A percentile compares a stretch with the other conserved stretches of the same genome.
Evolutionary conservation across 2,329 filamentous ascomycete genomes (phyloP).

Genomic region (Daldinia eschscholtzii): DNA sequence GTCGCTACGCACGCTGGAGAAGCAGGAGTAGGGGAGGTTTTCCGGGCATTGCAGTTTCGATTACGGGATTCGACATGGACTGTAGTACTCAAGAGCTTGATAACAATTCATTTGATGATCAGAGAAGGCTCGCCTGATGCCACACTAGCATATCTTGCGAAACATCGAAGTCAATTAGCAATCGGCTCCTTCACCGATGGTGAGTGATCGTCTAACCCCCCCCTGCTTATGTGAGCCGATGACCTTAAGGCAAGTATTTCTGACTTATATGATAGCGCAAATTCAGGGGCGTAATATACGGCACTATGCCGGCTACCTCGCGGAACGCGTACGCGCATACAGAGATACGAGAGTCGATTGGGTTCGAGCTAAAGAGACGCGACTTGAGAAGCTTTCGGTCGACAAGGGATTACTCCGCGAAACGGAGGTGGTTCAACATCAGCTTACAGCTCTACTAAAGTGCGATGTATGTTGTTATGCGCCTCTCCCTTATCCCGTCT

Average conservation of each 20-base stretch:
- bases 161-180: conserved; percentile 84
- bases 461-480: conserved; percentile 81
- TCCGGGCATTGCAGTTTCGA: conserved; percentile 88
- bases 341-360: conserved; percentile 89
- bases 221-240: neutral
- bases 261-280: conserved; percentile 73
- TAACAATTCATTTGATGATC: conserved; percentile 97
- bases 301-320: conserved; percentile 88
- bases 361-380: conserved; percentile 84
- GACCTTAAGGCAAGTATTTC: conserved; percentile 23
- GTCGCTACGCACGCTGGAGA: conserved; percentile 95
- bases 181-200: conserved; percentile 94
- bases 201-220: conserved; percentile 59
- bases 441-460: conserved; percentile 86
- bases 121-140: conserved; percentile 92
- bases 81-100: conserved; percentile 97
- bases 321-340: conserved; percentile 84
- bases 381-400: conserved; percentile 86
- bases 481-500: neutral
- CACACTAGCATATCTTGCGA: conserved; percentile 85
- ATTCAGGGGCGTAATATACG: conserved; percentile 95
- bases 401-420: conserved; percentile 94
- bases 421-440: conserved; percentile 89
- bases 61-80: conserved; percentile 98
- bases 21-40: conserved; percentile 94